Evolutionary conservation across 768 basidiomycete species (phyloP).

Genomic region (Botryobasidium botryosum): DNA sequence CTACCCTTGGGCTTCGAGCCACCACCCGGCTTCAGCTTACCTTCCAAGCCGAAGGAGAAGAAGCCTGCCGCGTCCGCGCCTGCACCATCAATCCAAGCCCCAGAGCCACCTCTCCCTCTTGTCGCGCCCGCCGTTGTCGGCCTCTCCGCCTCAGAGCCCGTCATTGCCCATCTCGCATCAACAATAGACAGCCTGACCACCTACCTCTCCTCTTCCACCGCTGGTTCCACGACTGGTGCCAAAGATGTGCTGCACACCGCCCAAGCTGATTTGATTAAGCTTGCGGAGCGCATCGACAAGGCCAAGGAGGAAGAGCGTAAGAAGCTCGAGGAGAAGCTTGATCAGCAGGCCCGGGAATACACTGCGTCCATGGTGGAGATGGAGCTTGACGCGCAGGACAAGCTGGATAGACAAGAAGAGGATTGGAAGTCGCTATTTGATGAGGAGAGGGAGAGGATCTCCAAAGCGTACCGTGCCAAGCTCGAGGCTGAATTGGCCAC

Average conservation of each 20-base stretch:
- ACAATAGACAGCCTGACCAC: conserved; percentile 86
- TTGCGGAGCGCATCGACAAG: conserved; percentile 60
- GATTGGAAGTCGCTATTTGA: conserved; percentile 70
- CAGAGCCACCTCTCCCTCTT: conserved; percentile 41
- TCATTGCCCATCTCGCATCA: conserved; percentile 77
- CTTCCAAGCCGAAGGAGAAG: conserved; percentile 31
- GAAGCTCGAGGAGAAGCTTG: conserved; percentile 46
- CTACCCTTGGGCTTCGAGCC: conserved; percentile 91
- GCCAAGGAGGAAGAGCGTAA: conserved; percentile 64
- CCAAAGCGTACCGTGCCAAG: conserved; percentile 69
- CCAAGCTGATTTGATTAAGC: conserved; percentile 58
- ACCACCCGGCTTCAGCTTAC: conserved; percentile 70
- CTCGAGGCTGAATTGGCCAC: conserved; percentile 69
- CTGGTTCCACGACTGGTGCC: conserved; percentile 41
- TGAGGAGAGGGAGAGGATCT: conserved; percentile 52
- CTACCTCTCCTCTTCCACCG: conserved; percentile 60
- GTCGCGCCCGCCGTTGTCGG: conserved; percentile 67
- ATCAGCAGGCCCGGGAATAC: conserved; percentile 72
- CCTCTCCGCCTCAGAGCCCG: conserved; percentile 64
- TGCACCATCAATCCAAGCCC: conserved; percentile 19
- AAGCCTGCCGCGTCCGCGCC: conserved; percentile 16
- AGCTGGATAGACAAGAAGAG: conserved; percentile 70
- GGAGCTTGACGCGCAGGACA: conserved; percentile 74
- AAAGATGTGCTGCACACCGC: conserved; percentile 64
- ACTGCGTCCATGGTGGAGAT: conserved; percentile 60